A percentile compares a stretch with the other conserved stretches of the same genome.
Conservation (phyloP, 1,139 yeast species). For the Candida anutae region DNA sequence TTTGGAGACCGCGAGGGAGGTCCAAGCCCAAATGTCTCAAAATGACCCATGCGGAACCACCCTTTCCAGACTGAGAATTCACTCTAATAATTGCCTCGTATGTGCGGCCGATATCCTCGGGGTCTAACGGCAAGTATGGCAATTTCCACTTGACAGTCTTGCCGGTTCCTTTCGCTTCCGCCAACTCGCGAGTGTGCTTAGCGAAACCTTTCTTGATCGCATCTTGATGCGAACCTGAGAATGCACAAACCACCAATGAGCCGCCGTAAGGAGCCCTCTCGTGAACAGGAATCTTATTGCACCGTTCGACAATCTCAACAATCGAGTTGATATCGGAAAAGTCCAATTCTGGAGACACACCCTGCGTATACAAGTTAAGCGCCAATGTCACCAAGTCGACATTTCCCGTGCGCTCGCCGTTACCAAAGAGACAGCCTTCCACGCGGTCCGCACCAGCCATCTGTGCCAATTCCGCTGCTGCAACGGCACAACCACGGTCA, state of each 20-base stretch:
- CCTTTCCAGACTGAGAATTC: slow-evolving; percentile 96
- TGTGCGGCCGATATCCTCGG: slow-evolving; percentile 91
- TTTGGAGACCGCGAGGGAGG: slow-evolving; percentile 86
- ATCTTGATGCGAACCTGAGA: slow-evolving; percentile 95
- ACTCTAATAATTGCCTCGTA: slow-evolving; percentile 97
- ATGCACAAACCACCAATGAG: slow-evolving; percentile 91
- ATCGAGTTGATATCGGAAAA: slow-evolving; percentile 76
- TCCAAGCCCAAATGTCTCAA: slow-evolving; percentile 83
- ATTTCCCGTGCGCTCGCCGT: slow-evolving; percentile 98
- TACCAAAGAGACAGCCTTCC: slow-evolving; percentile 95
- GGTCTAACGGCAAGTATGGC: slow-evolving; percentile 95
- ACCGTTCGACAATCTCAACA: slow-evolving; percentile 81
- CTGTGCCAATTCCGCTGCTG: slow-evolving; percentile 91
- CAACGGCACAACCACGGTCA: slow-evolving; percentile 97
- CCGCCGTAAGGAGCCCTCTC: slow-evolving; percentile 97
- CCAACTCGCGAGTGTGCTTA: slow-evolving; percentile 36
- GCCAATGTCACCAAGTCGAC: slow-evolving; percentile 93
- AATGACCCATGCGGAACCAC: slow-evolving; percentile 98
- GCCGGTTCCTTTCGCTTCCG: slow-evolving; percentile 20
- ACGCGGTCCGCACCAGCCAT: slow-evolving; percentile 97
- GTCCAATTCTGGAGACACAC: slow-evolving; percentile 79
- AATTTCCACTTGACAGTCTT: slow-evolving; percentile 57
- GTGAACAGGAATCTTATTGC: slow-evolving; percentile 91
- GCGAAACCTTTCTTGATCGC: slow-evolving; percentile 95
- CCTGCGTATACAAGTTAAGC: slow-evolving; percentile 89